A percentile compares a stretch with the other conserved stretches of the same genome.
Evolutionary conservation across 257 asterid species (phyloP).

Genomic region (Anisodus acutangulus): DNA sequence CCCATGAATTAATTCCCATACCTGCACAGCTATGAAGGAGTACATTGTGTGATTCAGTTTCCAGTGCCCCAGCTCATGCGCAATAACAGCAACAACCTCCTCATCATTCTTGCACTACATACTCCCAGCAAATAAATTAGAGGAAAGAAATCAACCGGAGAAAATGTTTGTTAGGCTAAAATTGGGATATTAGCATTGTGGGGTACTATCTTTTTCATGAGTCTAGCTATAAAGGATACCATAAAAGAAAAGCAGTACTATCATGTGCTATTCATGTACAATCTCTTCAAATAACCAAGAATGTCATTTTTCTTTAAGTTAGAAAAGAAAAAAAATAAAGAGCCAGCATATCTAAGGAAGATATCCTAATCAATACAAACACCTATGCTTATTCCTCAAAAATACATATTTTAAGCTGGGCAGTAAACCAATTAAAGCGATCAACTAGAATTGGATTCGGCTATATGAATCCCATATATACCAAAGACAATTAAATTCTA

Average conservation of each 20-base stretch:
- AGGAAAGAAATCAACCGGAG: slow-evolving; percentile 4
- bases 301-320: background rate
- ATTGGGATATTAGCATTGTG: background rate
- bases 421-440: background rate
- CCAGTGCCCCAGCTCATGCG: slow-evolving; percentile 99
- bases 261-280: no score
- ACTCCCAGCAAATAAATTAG: background rate
- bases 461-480: background rate
- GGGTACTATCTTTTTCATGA: background rate
- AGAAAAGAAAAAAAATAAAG: background rate
- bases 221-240: background rate
- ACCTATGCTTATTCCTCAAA: background rate
- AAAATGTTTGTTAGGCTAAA: background rate
- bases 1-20: slow-evolving; percentile 36
- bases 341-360: background rate
- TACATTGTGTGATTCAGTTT: slow-evolving; percentile 86
- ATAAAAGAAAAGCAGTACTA: background rate
- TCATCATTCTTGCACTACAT: slow-evolving; percentile 86
- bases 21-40: slow-evolving; percentile 92
- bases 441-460: background rate
- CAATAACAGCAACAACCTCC: slow-evolving; percentile 96
- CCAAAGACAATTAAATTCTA: background rate
- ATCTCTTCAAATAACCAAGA: background rate
- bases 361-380: background rate
- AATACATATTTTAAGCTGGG: background rate